Evolutionary conservation across 208 protist genomes (phyloP), one percentile per base, ranked within the genome.

Genomic region (Leishmania arabica): DNA sequence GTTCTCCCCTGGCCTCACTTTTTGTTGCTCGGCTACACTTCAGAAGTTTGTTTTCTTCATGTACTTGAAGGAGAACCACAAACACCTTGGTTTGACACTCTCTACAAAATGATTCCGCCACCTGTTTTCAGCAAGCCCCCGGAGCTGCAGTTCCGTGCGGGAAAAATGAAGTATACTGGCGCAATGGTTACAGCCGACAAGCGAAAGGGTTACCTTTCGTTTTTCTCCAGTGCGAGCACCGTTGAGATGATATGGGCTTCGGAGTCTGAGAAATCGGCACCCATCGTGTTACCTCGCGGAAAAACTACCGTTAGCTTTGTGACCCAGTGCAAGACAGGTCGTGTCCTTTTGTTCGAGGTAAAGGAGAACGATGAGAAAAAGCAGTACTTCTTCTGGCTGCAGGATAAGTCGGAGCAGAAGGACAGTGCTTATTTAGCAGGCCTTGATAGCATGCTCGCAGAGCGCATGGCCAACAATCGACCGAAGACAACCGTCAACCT

Each of bases 301-400:
- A 83, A 89, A 34, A 84, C 80, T 13, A 84, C n/a, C 0, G 86
- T 84, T 37, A 80, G 79, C 54, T 89, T 85, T 81, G 91, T 95
- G 3, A 86, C 90, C 21, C 88, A 95, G 74, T 96, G 92, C 81
- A 95, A 84, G 13, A 94, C 91, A 31, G 94, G 94, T 27, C 85
- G 92, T 45, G 90, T 97, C 5, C 62, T 96, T 9, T 73, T 96
- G 7, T 91, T 97, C 78, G 84, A 93, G 34, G 81, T 91, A 64
- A 87, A 65, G 17, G 82, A 82, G 15, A 69, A 73, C 37, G 66
- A 31, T 3, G 79, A 62, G 37, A 86, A 88, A 72, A 86, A 53
- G 49, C 68, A 82, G 58, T 51, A 91, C 74, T 97, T 97, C 69
- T 97, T 95, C 75, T 97, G 94, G 93, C 68, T 97, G 31, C 94